Percentiles rank a stretch among this genome's conserved stretches.
These are phyloP conservation scores for Candida khao-thaluensis DNA, from an alignment of 805 yeast genomes.

Conservation along the genomic window DNA sequence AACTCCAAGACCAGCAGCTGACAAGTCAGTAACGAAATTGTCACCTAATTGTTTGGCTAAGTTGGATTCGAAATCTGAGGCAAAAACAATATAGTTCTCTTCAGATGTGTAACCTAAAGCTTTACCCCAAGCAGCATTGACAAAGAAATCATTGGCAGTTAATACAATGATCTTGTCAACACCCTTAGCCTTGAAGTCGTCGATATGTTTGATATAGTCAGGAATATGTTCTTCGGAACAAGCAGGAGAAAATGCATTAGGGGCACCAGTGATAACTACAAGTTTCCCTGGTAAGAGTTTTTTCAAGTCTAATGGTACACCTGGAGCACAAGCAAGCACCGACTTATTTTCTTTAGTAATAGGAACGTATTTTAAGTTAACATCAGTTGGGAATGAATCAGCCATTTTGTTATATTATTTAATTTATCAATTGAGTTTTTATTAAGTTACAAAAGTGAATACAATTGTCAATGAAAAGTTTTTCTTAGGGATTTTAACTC, in stretches of 20 bases:
- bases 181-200: slow-evolving; percentile 43
- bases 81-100: slow-evolving; percentile 37
- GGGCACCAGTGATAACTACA: slow-evolving; percentile 71
- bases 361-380: slow-evolving; percentile 42
- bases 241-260: slow-evolving; percentile 80
- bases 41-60: slow-evolving; percentile 51
- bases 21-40: slow-evolving; percentile 44
- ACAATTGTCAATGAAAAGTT: no score
- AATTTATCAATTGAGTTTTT: neutral
- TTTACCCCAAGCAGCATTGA: slow-evolving; percentile 45
- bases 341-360: slow-evolving; percentile 34
- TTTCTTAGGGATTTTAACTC: neutral
- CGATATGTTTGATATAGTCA: slow-evolving; percentile 36
- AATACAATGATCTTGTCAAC: slow-evolving; percentile 33
- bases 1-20: slow-evolving; percentile 37
- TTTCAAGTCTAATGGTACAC: slow-evolving; percentile 34
- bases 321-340: slow-evolving; percentile 40
- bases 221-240: slow-evolving; percentile 47
- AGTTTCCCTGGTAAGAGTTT: slow-evolving; percentile 45
- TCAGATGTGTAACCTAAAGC: slow-evolving; percentile 42
- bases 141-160: slow-evolving; percentile 46
- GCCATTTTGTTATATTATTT: slow-evolving; percentile 1
- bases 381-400: slow-evolving; percentile 32
- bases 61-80: slow-evolving; percentile 37
- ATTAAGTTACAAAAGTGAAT: no score